phyloP scores from a whole-genome alignment of 2,329 filamentous ascomycete genomes.

The Penicillium expansum region DNA sequence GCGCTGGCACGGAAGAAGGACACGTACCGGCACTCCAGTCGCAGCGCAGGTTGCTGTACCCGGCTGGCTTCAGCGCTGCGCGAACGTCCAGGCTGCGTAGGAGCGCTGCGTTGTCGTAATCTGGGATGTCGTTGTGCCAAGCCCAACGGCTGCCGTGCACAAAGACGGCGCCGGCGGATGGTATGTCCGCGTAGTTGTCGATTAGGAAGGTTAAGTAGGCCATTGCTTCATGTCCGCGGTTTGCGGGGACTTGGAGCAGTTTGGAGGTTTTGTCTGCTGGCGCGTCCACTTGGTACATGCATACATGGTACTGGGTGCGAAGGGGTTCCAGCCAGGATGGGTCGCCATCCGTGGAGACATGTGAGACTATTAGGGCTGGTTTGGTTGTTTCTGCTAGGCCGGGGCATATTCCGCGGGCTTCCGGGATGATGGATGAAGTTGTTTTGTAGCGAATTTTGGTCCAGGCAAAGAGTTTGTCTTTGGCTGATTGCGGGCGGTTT shows the following conservation, averaged over 20 bases:
- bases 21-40: conserved; percentile 51
- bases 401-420: conserved; percentile 44
- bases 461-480: conserved; percentile 43
- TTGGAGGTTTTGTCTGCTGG: conserved; percentile 24
- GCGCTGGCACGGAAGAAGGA: conserved; percentile 32
- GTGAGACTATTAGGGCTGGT: conserved; percentile 47
- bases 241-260: conserved; percentile 46
- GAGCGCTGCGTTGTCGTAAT: conserved; percentile 47
- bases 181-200: conserved; percentile 46
- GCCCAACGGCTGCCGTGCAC: conserved; percentile 46
- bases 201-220: conserved; percentile 49
- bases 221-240: conserved; percentile 50
- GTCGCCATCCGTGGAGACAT: conserved; percentile 43
- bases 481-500: conserved; percentile 30
- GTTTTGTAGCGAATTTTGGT: conserved; percentile 45
- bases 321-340: conserved; percentile 44
- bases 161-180: conserved; percentile 41
- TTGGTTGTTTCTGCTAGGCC: conserved; percentile 39
- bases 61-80: conserved; percentile 37
- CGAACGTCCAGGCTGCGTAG: conserved; percentile 41
- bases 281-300: conserved; percentile 46
- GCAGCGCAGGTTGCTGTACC: conserved; percentile 52
- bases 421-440: conserved; percentile 33
- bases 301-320: conserved; percentile 43
- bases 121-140: conserved; percentile 46